Conservation (phyloP, 192 early-diverging fungal genomes). For the Globomyces pollinis-pini region DNA sequence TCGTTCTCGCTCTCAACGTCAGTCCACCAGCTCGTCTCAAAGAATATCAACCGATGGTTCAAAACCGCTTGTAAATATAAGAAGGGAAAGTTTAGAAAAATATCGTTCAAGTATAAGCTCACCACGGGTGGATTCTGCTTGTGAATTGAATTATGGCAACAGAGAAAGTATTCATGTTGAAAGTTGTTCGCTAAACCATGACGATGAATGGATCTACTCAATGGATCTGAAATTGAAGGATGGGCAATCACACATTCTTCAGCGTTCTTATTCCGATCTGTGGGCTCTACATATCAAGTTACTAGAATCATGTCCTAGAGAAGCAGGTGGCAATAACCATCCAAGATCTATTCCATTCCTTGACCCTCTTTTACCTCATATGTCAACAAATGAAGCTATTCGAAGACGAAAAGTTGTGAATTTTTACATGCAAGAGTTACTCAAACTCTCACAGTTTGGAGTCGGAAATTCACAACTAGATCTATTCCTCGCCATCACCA, state of each 20-base stretch:
- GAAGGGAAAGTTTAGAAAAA: too few relatives aligned
- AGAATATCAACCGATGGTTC: too few relatives aligned
- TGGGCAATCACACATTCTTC: not conserved
- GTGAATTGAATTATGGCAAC: too few relatives aligned
- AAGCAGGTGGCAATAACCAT: conserved; percentile 1
- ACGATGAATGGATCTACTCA: conserved; percentile 16
- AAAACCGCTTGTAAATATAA: too few relatives aligned
- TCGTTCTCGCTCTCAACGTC: too few relatives aligned
- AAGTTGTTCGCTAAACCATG: not conserved
- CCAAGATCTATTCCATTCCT: conserved; percentile 13
- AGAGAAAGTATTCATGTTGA: not conserved
- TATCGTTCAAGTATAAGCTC: too few relatives aligned
- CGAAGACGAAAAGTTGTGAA: not conserved
- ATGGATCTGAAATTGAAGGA: conserved; percentile 15
- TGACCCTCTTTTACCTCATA: not conserved
- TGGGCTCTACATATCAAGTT: conserved; percentile 5
- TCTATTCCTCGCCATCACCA: not conserved
- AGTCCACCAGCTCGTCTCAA: too few relatives aligned
- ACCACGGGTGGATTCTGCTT: too few relatives aligned
- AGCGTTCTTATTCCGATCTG: conserved; percentile 9
- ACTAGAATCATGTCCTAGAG: conserved; percentile 5
- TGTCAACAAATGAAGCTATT: not conserved
- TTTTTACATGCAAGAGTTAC: conserved; percentile 1
- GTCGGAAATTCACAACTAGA: not conserved
- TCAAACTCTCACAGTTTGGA: not conserved